Base-by-base conservation (phyloP, 768 basidiomycete species). In the Fibroporia radiculosa region DNA sequence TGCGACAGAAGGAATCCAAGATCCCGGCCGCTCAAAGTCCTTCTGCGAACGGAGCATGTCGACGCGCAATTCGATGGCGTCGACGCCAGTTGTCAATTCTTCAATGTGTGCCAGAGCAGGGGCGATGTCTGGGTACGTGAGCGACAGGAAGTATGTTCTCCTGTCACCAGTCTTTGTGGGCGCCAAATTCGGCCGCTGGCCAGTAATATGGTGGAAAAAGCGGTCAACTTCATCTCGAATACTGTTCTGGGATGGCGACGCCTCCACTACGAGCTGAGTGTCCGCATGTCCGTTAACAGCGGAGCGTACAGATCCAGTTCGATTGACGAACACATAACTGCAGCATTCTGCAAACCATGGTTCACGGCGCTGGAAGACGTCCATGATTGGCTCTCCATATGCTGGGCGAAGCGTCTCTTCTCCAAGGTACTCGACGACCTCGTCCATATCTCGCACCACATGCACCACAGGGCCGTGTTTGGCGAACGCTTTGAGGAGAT, bases 1-100 rank as follows among this genome's bases (percentile, higher is more conserved):
- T 0, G 70, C 59, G 24, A 68, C 56, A 1, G 87, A 68, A 1
- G 93, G 84, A 19, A 89, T 77, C 45, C 70, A 70, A 1, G 74
- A 70, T 1, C 68, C 70, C 19, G 71, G 59, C n/a, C 66, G 59
- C 38, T 73, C 74, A 18, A 64, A 58, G 46, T 75, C 69, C 42
- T 70, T 67, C 0, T 65, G 55, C 57, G 77, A 56, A 13, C 77
- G 79, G 16, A 99, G 72, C 6, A 98, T 74, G 61, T 99, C 96
- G 10, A 92, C 93, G 8, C 95, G 81, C n/a, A 98, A 60, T 62
- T 99, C 96, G 48, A 98, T 65, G 0, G 93, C 95, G 56, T 98
- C 93, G 6, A 82, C 87, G 3, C 96, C 96, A 14, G 77, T 71
- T 0, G 78, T 78, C 48, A 99, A 63, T 34, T 84, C 77, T 18